Percentiles rank a stretch among this genome's conserved stretches.
These are phyloP conservation scores for Peziza echinospora DNA, from an alignment of 495 filamentous ascomycete species.

Conservation along the genomic window DNA sequence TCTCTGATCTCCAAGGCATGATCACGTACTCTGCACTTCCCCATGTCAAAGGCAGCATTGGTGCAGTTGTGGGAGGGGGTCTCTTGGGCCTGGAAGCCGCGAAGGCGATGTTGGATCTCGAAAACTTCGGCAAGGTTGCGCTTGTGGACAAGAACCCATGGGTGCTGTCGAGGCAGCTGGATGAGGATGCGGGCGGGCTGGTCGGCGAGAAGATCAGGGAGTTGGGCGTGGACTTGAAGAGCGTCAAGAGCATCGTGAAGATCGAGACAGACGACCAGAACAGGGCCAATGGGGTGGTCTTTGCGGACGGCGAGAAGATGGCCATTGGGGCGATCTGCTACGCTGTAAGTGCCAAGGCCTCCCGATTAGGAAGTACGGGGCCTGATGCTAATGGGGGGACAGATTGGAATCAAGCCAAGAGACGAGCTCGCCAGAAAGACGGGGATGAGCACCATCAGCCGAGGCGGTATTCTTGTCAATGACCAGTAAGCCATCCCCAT, in stretches of 20 bases:
- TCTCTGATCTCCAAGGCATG: conserved; percentile 60
- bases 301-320: conserved; percentile 70
- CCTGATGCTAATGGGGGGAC: conserved; percentile 7
- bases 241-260: conserved; percentile 52
- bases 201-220: conserved; percentile 65
- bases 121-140: conserved; percentile 55
- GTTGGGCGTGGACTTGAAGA: conserved; percentile 66
- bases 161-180: conserved; percentile 72
- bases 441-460: conserved; percentile 51
- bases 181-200: conserved; percentile 61
- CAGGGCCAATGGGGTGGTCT: conserved; percentile 50
- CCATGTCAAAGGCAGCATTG: conserved; percentile 41
- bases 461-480: conserved; percentile 58
- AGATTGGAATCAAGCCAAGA: conserved; percentile 63
- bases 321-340: conserved; percentile 75
- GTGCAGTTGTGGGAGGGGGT: conserved; percentile 76
- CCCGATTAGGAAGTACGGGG: not conserved
- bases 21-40: conserved; percentile 45
- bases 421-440: conserved; percentile 55
- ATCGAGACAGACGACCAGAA: conserved; percentile 49
- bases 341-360: conserved; percentile 31
- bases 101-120: conserved; percentile 82
- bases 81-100: conserved; percentile 81
- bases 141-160: conserved; percentile 78
- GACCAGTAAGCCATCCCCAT: conserved; percentile 23